Percentiles rank a stretch among this genome's conserved stretches.
Conservation (phyloP, 495 filamentous ascomycete genomes). For the Tuber microsphaerosporum region DNA sequence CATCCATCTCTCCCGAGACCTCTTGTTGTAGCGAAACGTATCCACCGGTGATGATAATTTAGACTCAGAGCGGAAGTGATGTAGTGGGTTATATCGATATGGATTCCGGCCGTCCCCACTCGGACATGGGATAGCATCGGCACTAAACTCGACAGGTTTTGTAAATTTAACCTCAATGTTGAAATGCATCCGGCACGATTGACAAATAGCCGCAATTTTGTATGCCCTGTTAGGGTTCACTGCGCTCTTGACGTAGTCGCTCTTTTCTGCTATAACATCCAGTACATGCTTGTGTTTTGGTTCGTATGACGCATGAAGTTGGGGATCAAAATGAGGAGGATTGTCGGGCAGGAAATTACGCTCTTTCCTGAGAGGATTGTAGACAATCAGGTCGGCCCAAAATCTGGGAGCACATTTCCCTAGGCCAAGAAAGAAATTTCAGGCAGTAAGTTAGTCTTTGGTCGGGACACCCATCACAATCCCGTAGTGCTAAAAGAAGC, state of each 20-base stretch:
- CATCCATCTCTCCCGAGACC: constrained; percentile 25
- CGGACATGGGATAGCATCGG: constrained; percentile 25
- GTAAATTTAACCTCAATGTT: constrained; percentile 29
- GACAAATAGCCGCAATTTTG: constrained; percentile 33
- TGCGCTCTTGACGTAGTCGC: constrained; percentile 8
- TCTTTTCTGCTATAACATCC: constrained; percentile 21
- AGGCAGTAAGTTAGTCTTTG: constrained; percentile 22
- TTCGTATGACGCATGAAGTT: neutral
- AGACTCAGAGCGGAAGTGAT: constrained; percentile 36
- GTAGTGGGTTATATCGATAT: constrained; percentile 19
- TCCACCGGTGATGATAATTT: constrained; percentile 20
- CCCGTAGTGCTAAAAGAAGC: constrained; percentile 1
- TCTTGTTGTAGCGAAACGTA: constrained; percentile 5
- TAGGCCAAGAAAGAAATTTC: constrained; percentile 45
- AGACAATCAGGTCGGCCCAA: constrained; percentile 30
- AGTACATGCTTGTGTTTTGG: constrained; percentile 30
- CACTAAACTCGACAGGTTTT: constrained; percentile 16
- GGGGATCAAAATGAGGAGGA: constrained; percentile 16
- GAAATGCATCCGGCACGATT: constrained; percentile 35
- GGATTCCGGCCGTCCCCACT: constrained; percentile 8
- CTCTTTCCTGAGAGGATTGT: constrained; percentile 28
- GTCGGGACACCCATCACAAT: neutral
- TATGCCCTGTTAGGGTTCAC: constrained; percentile 17
- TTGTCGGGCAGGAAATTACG: constrained; percentile 28
- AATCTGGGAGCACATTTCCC: constrained; percentile 37